phyloP scores from a whole-genome alignment of 2,329 filamentous ascomycete species.

The Verticillium dahliae region DNA sequence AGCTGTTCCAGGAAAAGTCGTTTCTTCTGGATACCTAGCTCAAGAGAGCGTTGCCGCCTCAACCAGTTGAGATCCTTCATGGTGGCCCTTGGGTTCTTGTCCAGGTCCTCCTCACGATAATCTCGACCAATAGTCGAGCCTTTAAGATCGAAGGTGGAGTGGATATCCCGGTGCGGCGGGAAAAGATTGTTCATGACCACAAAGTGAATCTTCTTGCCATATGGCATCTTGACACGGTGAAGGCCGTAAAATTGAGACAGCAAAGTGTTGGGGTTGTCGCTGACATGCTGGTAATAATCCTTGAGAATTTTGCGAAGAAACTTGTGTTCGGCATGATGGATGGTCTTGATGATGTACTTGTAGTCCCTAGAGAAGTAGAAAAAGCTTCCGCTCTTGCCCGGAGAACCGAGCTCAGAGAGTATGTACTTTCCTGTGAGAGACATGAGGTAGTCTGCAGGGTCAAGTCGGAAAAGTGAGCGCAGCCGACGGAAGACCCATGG shows the following conservation, averaged over 20 bases:
- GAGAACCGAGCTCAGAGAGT: slow-evolving; percentile 90
- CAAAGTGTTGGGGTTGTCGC: slow-evolving; percentile 89
- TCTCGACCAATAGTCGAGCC: slow-evolving; percentile 92
- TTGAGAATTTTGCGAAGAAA: slow-evolving; percentile 77
- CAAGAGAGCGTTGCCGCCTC: slow-evolving; percentile 74
- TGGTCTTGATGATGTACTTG: slow-evolving; percentile 99
- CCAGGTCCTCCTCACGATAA: slow-evolving; percentile 80
- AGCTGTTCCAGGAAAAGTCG: slow-evolving; percentile 84
- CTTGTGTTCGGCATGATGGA: slow-evolving; percentile 91
- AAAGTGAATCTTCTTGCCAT: slow-evolving; percentile 97
- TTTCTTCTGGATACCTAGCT: slow-evolving; percentile 86
- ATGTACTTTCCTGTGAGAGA: slow-evolving; percentile 98
- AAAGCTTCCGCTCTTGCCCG: slow-evolving; percentile 97
- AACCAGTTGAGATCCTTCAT: slow-evolving; percentile 97
- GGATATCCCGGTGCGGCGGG: slow-evolving; percentile 93
- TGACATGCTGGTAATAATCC: slow-evolving; percentile 91
- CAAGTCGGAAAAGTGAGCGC: slow-evolving; percentile 78
- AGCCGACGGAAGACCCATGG: slow-evolving; percentile 97
- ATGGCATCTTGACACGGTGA: slow-evolving; percentile 96
- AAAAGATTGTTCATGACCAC: slow-evolving; percentile 99
- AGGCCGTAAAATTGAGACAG: slow-evolving; percentile 97
- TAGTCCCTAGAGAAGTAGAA: slow-evolving; percentile 99
- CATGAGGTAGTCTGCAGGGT: slow-evolving; percentile 97
- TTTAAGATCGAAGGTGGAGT: slow-evolving; percentile 94
- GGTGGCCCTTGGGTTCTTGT: slow-evolving; percentile 84